These are phyloP conservation scores for Petunia axillaris DNA, from an alignment of 257 asterid species.

Conservation along the genomic window DNA sequence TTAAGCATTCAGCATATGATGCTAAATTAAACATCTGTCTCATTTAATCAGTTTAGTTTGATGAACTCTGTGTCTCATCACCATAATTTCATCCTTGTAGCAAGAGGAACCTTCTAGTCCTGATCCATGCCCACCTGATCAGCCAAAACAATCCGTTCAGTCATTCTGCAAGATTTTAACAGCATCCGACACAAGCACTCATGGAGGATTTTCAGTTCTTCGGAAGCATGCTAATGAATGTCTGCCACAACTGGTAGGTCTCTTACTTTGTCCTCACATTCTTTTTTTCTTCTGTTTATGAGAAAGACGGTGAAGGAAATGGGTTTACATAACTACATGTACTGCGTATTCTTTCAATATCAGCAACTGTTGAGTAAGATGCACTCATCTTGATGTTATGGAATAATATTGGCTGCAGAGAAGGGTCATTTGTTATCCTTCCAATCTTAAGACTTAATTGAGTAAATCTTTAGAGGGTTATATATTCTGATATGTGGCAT, in stretches of 20 bases:
- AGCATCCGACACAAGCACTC: conserved; percentile 93
- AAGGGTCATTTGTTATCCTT: not conserved
- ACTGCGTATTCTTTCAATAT: not conserved
- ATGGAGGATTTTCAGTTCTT: conserved; percentile 91
- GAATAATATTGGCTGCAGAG: not conserved
- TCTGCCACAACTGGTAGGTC: conserved; percentile 72
- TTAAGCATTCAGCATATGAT: not conserved
- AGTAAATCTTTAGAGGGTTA: not conserved
- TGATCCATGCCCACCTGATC: conserved; percentile 58
- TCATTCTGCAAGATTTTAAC: conserved; percentile 81
- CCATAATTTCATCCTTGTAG: conserved; percentile 42
- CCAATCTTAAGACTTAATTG: not conserved
- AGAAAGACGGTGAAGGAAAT: not conserved
- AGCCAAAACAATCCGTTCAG: conserved; percentile 53
- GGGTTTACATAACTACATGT: not conserved
- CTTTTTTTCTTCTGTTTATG: not conserved
- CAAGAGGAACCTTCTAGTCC: conserved; percentile 63
- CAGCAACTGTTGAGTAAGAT: not conserved
- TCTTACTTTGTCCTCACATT: not conserved
- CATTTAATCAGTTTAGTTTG: not conserved
- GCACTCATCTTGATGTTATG: not conserved
- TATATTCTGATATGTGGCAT: conserved; percentile 20
- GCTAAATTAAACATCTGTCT: not conserved
- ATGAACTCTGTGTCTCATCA: not conserved
- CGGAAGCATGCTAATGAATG: conserved; percentile 93